Evolutionary conservation across 352 stramenopile species (phyloP).

Genomic region (Phytophthora agathidicida): DNA sequence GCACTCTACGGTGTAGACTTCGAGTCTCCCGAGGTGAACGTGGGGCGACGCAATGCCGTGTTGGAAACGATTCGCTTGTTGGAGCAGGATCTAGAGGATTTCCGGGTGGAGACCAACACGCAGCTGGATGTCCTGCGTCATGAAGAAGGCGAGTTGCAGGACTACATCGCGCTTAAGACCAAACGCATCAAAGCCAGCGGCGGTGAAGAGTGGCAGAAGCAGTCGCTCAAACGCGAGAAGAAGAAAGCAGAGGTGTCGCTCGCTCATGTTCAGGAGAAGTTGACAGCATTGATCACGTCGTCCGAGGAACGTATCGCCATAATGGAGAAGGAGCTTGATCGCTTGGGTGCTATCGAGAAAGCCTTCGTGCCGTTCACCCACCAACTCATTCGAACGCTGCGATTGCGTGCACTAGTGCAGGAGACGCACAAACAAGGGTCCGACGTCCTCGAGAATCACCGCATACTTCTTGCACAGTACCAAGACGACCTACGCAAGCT

Average conservation of each 20-base stretch:
- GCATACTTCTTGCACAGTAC: conserved; percentile 53
- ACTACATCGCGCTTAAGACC: conserved; percentile 78
- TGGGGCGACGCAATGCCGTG: conserved; percentile 66
- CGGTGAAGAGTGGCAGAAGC: conserved; percentile 80
- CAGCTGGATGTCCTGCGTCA: conserved; percentile 60
- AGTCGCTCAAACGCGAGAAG: conserved; percentile 80
- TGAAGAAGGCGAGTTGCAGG: conserved; percentile 71
- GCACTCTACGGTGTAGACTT: conserved; percentile 72
- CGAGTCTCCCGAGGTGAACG: conserved; percentile 61
- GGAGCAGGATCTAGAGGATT: conserved; percentile 63
- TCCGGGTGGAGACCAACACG: conserved; percentile 65
- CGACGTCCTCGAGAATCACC: conserved; percentile 44
- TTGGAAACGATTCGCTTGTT: conserved; percentile 51
- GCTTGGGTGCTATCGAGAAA: conserved; percentile 66
- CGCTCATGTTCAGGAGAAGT: conserved; percentile 56
- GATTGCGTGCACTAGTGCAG: conserved; percentile 45
- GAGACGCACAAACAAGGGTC: conserved; percentile 51
- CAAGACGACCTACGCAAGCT: conserved; percentile 67
- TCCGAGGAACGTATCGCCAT: conserved; percentile 64
- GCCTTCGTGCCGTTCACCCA: conserved; percentile 83
- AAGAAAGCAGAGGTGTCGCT: conserved; percentile 82
- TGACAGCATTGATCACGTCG: conserved; percentile 42
- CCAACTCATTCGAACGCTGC: conserved; percentile 59
- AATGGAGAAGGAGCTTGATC: conserved; percentile 70
- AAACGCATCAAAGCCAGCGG: conserved; percentile 80